A percentile compares a stretch with the other conserved stretches of the same genome.
Conservation (phyloP, 2,329 filamentous ascomycete species). For the Pseudocercospora musae region DNA sequence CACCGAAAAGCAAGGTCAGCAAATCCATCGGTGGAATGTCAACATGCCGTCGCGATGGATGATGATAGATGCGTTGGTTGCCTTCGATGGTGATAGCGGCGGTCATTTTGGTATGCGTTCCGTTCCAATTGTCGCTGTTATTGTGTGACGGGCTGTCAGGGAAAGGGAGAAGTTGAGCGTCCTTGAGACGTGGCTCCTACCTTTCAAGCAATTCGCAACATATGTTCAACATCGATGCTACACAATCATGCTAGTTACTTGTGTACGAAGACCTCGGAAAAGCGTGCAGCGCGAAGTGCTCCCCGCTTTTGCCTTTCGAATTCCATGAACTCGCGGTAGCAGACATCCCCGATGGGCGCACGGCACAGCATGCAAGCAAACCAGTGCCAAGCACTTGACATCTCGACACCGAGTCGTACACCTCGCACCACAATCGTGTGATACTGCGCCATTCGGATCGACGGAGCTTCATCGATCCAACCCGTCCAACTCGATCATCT, state of each 20-base stretch:
- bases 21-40: constrained; percentile 39
- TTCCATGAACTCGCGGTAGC: not conserved
- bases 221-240: not conserved
- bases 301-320: constrained; percentile 3
- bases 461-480: constrained; percentile 30
- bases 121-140: not conserved
- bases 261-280: constrained; percentile 5
- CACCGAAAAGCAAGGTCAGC: constrained; percentile 43
- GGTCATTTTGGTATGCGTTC: constrained; percentile 4
- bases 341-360: not conserved
- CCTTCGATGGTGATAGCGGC: constrained; percentile 14
- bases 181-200: not conserved
- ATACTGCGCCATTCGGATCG: not conserved
- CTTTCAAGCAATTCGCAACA: not conserved
- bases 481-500: constrained; percentile 85
- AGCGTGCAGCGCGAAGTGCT: not conserved
- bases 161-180: not conserved
- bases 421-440: not conserved
- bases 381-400: not conserved
- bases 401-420: not conserved
- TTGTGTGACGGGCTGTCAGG: not conserved
- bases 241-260: not conserved
- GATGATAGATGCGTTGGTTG: constrained; percentile 22
- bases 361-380: not conserved
- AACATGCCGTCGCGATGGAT: constrained; percentile 24